phyloP scores from a whole-genome alignment of 2,329 filamentous ascomycete genomes.

The Neonectria neomacrospora region DNA sequence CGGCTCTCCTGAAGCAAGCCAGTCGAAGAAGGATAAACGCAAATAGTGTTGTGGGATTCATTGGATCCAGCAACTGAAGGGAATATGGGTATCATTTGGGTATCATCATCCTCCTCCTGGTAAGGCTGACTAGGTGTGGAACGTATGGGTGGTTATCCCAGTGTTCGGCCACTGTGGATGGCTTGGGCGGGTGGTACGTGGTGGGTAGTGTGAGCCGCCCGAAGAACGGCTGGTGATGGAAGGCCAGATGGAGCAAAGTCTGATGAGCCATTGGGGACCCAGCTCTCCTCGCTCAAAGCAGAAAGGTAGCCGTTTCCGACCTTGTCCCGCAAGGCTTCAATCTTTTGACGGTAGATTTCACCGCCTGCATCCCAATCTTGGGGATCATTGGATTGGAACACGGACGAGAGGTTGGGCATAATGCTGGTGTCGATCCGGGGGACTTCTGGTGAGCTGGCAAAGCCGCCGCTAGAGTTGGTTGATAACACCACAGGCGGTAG shows the following conservation, averaged over 20 bases:
- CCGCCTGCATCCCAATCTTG: conserved; percentile 75
- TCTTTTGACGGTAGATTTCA: conserved; percentile 86
- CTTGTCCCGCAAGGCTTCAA: conserved; percentile 85
- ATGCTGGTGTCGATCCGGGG: conserved; percentile 42
- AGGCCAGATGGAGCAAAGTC: conserved; percentile 40
- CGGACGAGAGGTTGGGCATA: conserved; percentile 33
- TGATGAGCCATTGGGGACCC: conserved; percentile 52
- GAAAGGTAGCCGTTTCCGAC: conserved; percentile 90
- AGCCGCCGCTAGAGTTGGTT: conserved; percentile 48
- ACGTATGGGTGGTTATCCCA: conserved; percentile 52
- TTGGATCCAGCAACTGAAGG: conserved; percentile 34
- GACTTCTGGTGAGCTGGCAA: conserved; percentile 37
- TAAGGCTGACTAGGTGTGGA: conserved; percentile 27
- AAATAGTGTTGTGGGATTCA: conserved; percentile 34
- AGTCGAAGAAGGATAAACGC: conserved; percentile 35
- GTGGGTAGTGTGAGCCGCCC: conserved; percentile 47
- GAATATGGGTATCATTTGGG: conserved; percentile 47
- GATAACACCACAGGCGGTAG: conserved; percentile 47
- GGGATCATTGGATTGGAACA: conserved; percentile 31
- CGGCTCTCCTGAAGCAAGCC: conserved; percentile 31
- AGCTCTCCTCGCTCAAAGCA: conserved; percentile 82
- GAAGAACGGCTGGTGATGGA: conserved; percentile 44
- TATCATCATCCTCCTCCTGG: conserved; percentile 39
- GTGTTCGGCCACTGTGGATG: conserved; percentile 64
- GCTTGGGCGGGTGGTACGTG: conserved; percentile 55